Conservation (phyloP, 2,329 filamentous ascomycete species). For the Bipolaris gigantea region DNA sequence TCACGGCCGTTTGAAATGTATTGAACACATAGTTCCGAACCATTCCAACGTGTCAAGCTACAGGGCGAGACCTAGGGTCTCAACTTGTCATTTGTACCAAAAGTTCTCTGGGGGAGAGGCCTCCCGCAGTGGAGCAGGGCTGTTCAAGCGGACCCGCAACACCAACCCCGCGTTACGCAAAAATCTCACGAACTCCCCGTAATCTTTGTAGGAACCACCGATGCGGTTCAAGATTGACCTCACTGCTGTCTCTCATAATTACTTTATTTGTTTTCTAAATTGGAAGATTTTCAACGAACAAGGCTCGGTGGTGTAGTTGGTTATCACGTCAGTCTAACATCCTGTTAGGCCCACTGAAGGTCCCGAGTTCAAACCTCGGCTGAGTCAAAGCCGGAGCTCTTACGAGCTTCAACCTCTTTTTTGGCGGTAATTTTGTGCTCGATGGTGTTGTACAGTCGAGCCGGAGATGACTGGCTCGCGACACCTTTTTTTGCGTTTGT, state of each 20-base stretch:
- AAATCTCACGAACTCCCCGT: neutral
- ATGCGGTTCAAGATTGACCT: too few species aligned
- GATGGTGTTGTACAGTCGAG: neutral
- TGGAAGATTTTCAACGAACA: neutral
- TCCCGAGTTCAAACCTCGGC: constrained; percentile 18
- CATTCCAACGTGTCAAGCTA: neutral
- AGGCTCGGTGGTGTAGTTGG: constrained; percentile 51
- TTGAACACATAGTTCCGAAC: neutral
- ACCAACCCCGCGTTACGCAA: neutral
- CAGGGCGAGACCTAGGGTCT: neutral
- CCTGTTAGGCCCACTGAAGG: constrained; percentile 16
- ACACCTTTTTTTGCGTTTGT: neutral
- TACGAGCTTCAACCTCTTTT: neutral
- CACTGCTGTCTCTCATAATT: accelerated
- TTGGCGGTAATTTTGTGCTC: neutral
- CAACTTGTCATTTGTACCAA: neutral
- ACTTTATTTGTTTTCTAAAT: neutral
- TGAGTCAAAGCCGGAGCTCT: constrained; percentile 1
- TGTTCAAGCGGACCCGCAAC: neutral
- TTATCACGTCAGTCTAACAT: constrained; percentile 54
- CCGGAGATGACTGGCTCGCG: too few species aligned
- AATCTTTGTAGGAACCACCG: neutral
- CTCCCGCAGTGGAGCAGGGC: neutral
- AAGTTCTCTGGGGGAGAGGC: neutral
- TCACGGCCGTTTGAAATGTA: neutral